These are phyloP conservation scores for Aspergillus homomorphus DNA, from an alignment of 495 filamentous ascomycete species.

Conservation along the genomic window DNA sequence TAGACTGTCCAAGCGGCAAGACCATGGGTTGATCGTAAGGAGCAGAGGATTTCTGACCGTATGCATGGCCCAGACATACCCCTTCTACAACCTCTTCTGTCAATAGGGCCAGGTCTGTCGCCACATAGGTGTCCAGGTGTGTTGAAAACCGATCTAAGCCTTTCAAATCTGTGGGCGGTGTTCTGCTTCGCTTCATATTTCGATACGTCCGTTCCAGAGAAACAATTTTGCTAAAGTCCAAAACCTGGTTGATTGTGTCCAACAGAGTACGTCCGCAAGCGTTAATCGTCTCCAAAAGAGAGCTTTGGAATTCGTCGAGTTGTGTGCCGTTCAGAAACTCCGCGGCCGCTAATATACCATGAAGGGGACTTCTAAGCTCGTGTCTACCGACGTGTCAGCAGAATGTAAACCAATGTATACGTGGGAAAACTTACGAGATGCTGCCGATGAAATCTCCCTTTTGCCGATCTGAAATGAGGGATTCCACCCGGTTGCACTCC, in stretches of 20 bases:
- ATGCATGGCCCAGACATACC: slow-evolving; percentile 50
- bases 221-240: slow-evolving; percentile 71
- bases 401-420: background rate
- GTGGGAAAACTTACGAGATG: slow-evolving; percentile 50
- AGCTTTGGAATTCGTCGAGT: slow-evolving; percentile 53
- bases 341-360: slow-evolving; percentile 69
- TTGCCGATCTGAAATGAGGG: slow-evolving; percentile 54
- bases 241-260: slow-evolving; percentile 75
- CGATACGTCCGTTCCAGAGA: slow-evolving; percentile 47
- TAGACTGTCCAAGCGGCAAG: slow-evolving; percentile 13
- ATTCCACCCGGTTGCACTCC: slow-evolving; percentile 60
- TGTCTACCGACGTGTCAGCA: slow-evolving; percentile 48
- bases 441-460: slow-evolving; percentile 77
- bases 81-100: slow-evolving; percentile 52
- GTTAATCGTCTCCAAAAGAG: slow-evolving; percentile 70
- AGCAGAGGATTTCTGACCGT: slow-evolving; percentile 33
- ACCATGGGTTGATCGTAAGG: slow-evolving; percentile 27
- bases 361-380: slow-evolving; percentile 73
- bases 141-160: slow-evolving; percentile 31
- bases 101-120: slow-evolving; percentile 40
- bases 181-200: slow-evolving; percentile 35
- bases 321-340: slow-evolving; percentile 59
- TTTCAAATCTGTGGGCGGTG: slow-evolving; percentile 28
- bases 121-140: slow-evolving; percentile 46
- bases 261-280: slow-evolving; percentile 72